Conservation (phyloP, 306 rosid genomes). For the Trifolium dubium region DNA sequence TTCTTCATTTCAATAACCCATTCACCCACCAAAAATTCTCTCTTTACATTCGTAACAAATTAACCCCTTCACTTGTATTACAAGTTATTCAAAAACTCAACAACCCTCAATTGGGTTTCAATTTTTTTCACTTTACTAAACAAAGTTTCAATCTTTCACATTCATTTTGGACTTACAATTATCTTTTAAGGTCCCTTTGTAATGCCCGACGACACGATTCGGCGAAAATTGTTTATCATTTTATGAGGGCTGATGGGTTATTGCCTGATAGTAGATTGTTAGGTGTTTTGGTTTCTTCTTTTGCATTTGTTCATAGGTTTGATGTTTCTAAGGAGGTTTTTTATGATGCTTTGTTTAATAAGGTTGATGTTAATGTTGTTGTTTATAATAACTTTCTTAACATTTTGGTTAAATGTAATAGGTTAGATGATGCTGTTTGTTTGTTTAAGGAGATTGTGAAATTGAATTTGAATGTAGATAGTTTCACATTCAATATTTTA, state of each 20-base stretch:
- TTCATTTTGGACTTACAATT: conserved; percentile 63
- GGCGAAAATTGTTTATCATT: conserved; percentile 65
- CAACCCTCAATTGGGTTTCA: conserved; percentile 61
- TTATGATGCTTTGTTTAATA: conserved; percentile 49
- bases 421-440: conserved; percentile 61
- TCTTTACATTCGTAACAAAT: conserved; percentile 55
- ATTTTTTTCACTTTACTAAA: conserved; percentile 70
- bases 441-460: conserved; percentile 65
- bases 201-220: conserved; percentile 63
- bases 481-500: conserved; percentile 72
- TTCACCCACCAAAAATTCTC: conserved; percentile 48
- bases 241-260: conserved; percentile 71
- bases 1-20: conserved; percentile 57
- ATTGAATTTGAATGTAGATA: conserved; percentile 50
- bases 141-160: conserved; percentile 51
- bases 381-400: conserved; percentile 71
- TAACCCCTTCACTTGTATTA: conserved; percentile 65
- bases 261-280: conserved; percentile 62
- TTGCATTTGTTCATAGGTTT: conserved; percentile 58
- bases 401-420: conserved; percentile 58
- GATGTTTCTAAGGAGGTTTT: conserved; percentile 64
- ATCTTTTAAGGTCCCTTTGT: conserved; percentile 76
- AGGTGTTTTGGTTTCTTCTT: conserved; percentile 65
- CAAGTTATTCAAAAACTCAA: conserved; percentile 74
- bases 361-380: conserved; percentile 48